A percentile compares a stretch with the other conserved stretches of the same genome.
phyloP scores from a whole-genome alignment of 2,329 filamentous ascomycete genomes.

The Teratosphaeria zuluensis region DNA sequence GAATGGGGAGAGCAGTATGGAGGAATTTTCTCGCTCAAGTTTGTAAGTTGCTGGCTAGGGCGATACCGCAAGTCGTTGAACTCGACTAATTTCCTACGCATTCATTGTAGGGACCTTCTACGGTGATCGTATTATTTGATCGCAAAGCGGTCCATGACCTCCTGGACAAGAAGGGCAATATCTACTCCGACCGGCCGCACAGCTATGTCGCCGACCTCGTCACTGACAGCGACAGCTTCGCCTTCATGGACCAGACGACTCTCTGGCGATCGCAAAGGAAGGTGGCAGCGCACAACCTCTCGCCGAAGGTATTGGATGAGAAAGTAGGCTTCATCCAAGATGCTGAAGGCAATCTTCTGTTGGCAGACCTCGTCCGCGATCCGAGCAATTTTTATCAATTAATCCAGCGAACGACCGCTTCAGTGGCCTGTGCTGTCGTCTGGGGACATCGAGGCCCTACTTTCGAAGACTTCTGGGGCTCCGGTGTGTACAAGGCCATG shows the following conservation, averaged over 20 bases:
- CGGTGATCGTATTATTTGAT: conserved; percentile 33
- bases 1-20: conserved; percentile 22
- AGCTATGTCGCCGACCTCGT: conserved; percentile 36
- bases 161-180: conserved; percentile 36
- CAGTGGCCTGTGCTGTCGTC: conserved; percentile 33
- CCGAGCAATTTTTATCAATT: conserved; percentile 20
- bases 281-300: conserved; percentile 34
- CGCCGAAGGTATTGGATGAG: conserved; percentile 35
- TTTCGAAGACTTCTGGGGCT: no score
- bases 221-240: conserved; percentile 37
- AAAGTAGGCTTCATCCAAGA: conserved; percentile 34
- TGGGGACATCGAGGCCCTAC: conserved; percentile 19
- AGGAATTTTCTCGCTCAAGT: conserved; percentile 27
- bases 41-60: conserved; percentile 13
- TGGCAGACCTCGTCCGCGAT: conserved; percentile 33
- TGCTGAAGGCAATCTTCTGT: conserved; percentile 38
- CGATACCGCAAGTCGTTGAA: no score
- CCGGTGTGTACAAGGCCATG: background rate
- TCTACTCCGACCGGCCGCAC: conserved; percentile 28
- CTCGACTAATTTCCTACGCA: no score
- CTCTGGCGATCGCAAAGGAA: conserved; percentile 40
- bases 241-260: conserved; percentile 38
- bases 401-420: no score
- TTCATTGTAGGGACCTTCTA: conserved; percentile 16
- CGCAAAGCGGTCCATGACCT: conserved; percentile 33